Conservation (phyloP, 306 rosid genomes). For the Casuarina glauca region DNA sequence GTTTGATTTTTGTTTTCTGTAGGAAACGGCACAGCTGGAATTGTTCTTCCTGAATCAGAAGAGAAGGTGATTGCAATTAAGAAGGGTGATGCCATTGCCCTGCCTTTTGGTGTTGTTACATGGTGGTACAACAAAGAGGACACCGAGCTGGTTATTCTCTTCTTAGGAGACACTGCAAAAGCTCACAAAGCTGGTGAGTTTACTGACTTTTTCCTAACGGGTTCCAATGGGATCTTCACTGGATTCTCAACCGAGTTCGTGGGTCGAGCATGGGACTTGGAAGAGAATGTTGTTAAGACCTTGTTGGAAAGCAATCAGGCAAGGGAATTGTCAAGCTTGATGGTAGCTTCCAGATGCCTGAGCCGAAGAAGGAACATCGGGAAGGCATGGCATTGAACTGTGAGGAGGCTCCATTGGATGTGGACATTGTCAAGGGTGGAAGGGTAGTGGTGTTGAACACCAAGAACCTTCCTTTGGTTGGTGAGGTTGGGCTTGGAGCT, state of each 20-base stretch:
- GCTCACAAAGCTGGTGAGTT: slow-evolving; percentile 53
- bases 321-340: slow-evolving; percentile 55
- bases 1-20: slow-evolving; percentile 5
- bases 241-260: slow-evolving; percentile 49
- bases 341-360: slow-evolving; percentile 39
- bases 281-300: slow-evolving; percentile 45
- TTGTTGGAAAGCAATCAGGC: slow-evolving; percentile 56
- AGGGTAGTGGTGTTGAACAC: slow-evolving; percentile 79
- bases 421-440: slow-evolving; percentile 66
- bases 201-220: slow-evolving; percentile 37
- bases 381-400: slow-evolving; percentile 69
- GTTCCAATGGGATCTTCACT: slow-evolving; percentile 52
- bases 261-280: slow-evolving; percentile 49
- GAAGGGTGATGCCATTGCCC: slow-evolving; percentile 55
- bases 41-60: slow-evolving; percentile 42
- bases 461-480: slow-evolving; percentile 70
- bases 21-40: slow-evolving; percentile 60
- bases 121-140: slow-evolving; percentile 67
- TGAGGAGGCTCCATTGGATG: slow-evolving; percentile 69
- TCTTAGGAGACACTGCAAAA: slow-evolving; percentile 48
- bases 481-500: slow-evolving; percentile 72
- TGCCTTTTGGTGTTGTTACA: slow-evolving; percentile 50
- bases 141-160: slow-evolving; percentile 43
- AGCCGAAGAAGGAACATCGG: slow-evolving; percentile 52
- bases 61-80: slow-evolving; percentile 49